Conservation (phyloP, 116 monocot species). For the Papilionanthe hybrid region DNA sequence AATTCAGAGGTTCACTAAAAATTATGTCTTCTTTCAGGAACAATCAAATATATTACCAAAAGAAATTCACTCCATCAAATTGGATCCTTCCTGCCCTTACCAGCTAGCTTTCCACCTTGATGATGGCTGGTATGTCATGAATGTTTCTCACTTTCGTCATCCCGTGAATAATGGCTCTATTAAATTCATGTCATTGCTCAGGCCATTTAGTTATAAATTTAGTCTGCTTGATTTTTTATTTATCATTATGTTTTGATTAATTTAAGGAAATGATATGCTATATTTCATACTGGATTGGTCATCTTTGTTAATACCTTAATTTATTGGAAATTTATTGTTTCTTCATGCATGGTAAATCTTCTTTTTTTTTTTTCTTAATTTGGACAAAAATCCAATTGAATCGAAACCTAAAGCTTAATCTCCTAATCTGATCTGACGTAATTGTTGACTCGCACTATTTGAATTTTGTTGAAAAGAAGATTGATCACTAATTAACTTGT, state of each 20-base stretch:
- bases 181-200: not conserved
- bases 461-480: not conserved
- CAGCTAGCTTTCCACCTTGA: constrained; percentile 95
- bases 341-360: not conserved
- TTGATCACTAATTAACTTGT: not conserved
- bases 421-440: not conserved
- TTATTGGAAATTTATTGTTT: not conserved
- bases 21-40: constrained; percentile 43
- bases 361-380: not conserved
- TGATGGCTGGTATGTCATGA: constrained; percentile 80
- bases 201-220: not conserved
- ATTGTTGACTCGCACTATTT: not conserved
- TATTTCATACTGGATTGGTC: not conserved
- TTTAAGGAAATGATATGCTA: not conserved
- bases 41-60: constrained; percentile 65
- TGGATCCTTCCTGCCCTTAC: constrained; percentile 70
- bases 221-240: constrained; percentile 1
- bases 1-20: constrained; percentile 4
- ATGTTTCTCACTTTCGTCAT: not conserved
- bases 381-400: not conserved
- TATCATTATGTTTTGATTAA: not conserved
- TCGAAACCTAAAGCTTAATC: not conserved
- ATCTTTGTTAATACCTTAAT: not conserved
- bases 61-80: constrained; percentile 69
- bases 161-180: not conserved